phyloP scores from a whole-genome alignment of 1,284 basidiomycete genomes.

The Bjerkandera adusta region DNA sequence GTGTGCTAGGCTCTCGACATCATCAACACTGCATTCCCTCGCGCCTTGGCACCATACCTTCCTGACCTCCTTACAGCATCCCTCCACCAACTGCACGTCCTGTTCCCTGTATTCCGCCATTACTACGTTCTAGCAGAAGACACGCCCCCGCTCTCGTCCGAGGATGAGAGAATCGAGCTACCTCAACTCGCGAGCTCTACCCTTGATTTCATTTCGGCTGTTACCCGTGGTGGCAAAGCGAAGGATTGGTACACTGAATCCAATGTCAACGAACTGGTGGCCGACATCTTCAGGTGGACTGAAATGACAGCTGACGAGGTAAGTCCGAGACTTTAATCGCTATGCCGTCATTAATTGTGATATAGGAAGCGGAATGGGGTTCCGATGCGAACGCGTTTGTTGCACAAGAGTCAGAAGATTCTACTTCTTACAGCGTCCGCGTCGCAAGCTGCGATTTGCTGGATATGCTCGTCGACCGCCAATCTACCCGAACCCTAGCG shows the following conservation, averaged over 20 bases:
- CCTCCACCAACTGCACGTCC: slow-evolving; percentile 61
- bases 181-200: slow-evolving; percentile 76
- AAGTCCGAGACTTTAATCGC: slow-evolving; percentile 26
- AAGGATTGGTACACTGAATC: slow-evolving; percentile 58
- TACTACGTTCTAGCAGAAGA: slow-evolving; percentile 67
- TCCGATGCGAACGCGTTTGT: slow-evolving; percentile 90
- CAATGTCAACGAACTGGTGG: slow-evolving; percentile 57
- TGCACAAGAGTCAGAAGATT: slow-evolving; percentile 93
- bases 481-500: slow-evolving; percentile 51
- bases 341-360: slow-evolving; percentile 1
- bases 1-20: slow-evolving; percentile 65
- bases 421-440: slow-evolving; percentile 78
- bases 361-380: slow-evolving; percentile 88
- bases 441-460: slow-evolving; percentile 85
- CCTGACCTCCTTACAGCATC: slow-evolving; percentile 60
- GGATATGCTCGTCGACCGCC: slow-evolving; percentile 71
- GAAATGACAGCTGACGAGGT: slow-evolving; percentile 93
- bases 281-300: slow-evolving; percentile 66
- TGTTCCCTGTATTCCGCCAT: slow-evolving; percentile 64
- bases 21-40: slow-evolving; percentile 76
- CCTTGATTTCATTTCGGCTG: slow-evolving; percentile 75
- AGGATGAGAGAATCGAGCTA: slow-evolving; percentile 78
- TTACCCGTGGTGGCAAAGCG: slow-evolving; percentile 59
- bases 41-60: slow-evolving; percentile 59
- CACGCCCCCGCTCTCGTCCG: slow-evolving; percentile 59